Evolutionary conservation across 257 asterid species (phyloP).

Genomic region (Nicotiana undulata): DNA sequence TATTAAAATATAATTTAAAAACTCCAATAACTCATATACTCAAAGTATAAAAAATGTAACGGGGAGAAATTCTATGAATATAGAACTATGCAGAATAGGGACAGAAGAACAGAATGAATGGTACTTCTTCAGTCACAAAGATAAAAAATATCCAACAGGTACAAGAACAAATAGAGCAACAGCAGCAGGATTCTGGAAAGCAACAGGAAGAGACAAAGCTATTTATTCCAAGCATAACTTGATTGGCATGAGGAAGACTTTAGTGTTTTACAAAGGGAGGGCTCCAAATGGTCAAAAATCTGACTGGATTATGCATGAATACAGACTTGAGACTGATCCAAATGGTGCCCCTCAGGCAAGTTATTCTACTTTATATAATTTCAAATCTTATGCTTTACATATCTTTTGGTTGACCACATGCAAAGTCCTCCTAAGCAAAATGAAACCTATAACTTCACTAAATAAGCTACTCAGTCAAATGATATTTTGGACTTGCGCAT

Average conservation of each 20-base stretch:
- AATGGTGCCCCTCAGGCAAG: constrained; percentile 79
- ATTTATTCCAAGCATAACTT: constrained; percentile 68
- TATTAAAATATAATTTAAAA: too few species aligned
- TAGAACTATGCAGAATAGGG: constrained; percentile 88
- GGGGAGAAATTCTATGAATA: neutral
- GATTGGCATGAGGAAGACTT: constrained; percentile 86
- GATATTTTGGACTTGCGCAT: too few species aligned
- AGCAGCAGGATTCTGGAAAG: constrained; percentile 91
- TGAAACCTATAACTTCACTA: neutral
- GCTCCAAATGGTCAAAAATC: constrained; percentile 95
- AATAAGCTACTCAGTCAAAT: too few species aligned
- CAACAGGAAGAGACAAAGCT: constrained; percentile 90
- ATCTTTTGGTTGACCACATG: neutral
- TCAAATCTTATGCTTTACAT: too few species aligned
- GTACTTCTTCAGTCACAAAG: constrained; percentile 96
- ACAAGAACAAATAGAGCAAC: constrained; percentile 91
- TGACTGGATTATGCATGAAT: constrained; percentile 95
- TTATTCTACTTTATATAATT: neutral
- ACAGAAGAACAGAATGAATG: constrained; percentile 75
- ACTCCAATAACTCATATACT: neutral
- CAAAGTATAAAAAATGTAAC: neutral
- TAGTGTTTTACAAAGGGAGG: constrained; percentile 79
- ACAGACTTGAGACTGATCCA: constrained; percentile 74
- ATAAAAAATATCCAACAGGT: constrained; percentile 88
- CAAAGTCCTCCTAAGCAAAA: neutral